Percentiles rank a stretch among this genome's conserved stretches.
These are phyloP conservation scores for Phytophthora brassicae DNA, from an alignment of 352 stramenopile genomes.

Conservation along the genomic window DNA sequence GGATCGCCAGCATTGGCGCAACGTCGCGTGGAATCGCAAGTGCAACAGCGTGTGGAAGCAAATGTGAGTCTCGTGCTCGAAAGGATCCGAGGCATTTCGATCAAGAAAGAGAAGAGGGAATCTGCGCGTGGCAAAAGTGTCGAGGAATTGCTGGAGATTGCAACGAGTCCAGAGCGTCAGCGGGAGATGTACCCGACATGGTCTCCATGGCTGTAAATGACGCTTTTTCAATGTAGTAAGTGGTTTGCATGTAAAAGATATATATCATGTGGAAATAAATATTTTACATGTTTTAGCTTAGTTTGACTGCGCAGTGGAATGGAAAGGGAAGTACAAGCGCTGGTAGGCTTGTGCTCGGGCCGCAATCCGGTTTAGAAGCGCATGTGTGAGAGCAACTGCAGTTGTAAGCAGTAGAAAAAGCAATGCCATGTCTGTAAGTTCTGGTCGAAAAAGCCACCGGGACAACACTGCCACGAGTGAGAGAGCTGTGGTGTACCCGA, in stretches of 20 bases:
- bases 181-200: constrained; percentile 88
- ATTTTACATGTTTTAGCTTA: constrained; percentile 11
- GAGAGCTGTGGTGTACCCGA: constrained; percentile 59
- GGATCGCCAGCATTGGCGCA: constrained; percentile 38
- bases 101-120: constrained; percentile 68
- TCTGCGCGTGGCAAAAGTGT: constrained; percentile 73
- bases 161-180: constrained; percentile 77
- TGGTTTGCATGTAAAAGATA: constrained; percentile 21
- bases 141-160: constrained; percentile 79
- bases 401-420: constrained; percentile 67
- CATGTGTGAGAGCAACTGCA: constrained; percentile 53
- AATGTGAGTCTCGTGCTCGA: constrained; percentile 86
- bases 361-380: constrained; percentile 42
- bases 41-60: constrained; percentile 83
- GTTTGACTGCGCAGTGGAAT: constrained; percentile 1
- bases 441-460: constrained; percentile 56
- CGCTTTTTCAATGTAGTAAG: constrained; percentile 11
- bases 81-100: constrained; percentile 72
- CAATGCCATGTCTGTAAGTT: constrained; percentile 61
- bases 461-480: constrained; percentile 53
- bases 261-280: constrained; percentile 36
- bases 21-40: constrained; percentile 70
- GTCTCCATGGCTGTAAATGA: constrained; percentile 80
- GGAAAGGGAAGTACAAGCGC: constrained; percentile 16
- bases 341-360: constrained; percentile 23